Evolutionary conservation across 2,329 filamentous ascomycete genomes (phyloP).

Genomic region (Ophiosphaerella korrae): DNA sequence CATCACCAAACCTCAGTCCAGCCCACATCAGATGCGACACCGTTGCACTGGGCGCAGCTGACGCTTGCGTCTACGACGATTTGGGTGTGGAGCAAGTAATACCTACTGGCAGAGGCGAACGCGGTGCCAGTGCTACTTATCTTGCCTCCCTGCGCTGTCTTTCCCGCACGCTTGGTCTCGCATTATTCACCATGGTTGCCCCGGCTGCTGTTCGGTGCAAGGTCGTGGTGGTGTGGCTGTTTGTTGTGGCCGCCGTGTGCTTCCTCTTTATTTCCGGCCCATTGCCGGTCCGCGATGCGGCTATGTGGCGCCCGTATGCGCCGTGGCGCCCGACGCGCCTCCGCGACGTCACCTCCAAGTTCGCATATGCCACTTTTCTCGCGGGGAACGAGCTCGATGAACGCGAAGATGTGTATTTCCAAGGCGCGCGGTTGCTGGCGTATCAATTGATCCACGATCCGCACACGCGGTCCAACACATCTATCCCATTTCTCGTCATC

Average conservation of each 20-base stretch:
- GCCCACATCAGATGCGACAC: too few species aligned
- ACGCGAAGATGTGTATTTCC: constrained; percentile 42
- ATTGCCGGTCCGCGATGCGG: constrained; percentile 4
- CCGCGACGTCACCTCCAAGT: constrained; percentile 21
- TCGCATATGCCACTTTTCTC: constrained; percentile 49
- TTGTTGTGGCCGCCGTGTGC: not conserved
- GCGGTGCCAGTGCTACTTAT: not conserved
- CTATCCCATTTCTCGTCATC: constrained; percentile 47
- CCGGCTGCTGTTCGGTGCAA: not conserved
- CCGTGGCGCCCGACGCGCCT: constrained; percentile 10
- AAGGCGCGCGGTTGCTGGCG: constrained; percentile 41
- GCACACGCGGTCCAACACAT: constrained; percentile 33
- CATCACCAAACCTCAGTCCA: too few species aligned
- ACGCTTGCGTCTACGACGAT: too few species aligned
- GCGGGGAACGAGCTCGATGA: constrained; percentile 23
- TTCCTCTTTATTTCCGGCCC: constrained; percentile 8
- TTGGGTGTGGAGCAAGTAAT: too few species aligned
- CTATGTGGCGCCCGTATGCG: constrained; percentile 1
- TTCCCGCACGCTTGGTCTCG: not conserved
- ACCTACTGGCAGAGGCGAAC: too few species aligned
- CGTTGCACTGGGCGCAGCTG: too few species aligned
- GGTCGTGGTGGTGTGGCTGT: not conserved
- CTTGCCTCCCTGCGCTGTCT: not conserved
- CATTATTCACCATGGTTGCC: not conserved
- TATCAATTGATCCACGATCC: constrained; percentile 48